phyloP scores from a whole-genome alignment of 2,329 filamentous ascomycete genomes.

The Atkinsonella texensis region DNA sequence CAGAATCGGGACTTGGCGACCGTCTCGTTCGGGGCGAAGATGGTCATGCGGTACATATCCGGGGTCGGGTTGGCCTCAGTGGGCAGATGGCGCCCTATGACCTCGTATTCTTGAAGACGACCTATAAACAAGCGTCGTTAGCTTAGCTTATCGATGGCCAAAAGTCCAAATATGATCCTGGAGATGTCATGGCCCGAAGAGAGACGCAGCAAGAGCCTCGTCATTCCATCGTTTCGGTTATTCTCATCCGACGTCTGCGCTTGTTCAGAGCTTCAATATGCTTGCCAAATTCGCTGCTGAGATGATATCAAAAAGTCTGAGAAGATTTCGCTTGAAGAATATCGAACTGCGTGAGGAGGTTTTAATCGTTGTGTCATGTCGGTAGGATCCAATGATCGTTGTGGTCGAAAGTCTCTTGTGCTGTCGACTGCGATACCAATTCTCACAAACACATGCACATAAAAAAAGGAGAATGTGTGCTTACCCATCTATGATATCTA shows the following conservation, averaged over 20 bases:
- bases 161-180: too few species aligned
- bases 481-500: constrained; percentile 47
- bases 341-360: neutral
- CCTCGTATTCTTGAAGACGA: constrained; percentile 99
- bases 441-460: neutral
- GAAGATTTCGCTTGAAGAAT: neutral
- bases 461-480: constrained; percentile 19
- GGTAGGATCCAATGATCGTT: neutral
- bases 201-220: neutral
- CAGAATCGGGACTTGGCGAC: constrained; percentile 99
- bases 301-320: neutral
- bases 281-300: neutral
- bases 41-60: constrained; percentile 99
- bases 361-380: neutral
- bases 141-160: neutral
- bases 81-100: constrained; percentile 98
- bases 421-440: neutral
- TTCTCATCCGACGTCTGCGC: too few species aligned
- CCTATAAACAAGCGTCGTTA: constrained; percentile 39
- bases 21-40: constrained; percentile 95
- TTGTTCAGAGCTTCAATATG: neutral
- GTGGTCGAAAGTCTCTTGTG: neutral
- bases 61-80: constrained; percentile 93
- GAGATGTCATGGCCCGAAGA: too few species aligned
- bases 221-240: neutral